These are phyloP conservation scores for Phaeosphaeriaceae sp. DNA, from an alignment of 2,329 filamentous ascomycete species.

Conservation along the genomic window DNA sequence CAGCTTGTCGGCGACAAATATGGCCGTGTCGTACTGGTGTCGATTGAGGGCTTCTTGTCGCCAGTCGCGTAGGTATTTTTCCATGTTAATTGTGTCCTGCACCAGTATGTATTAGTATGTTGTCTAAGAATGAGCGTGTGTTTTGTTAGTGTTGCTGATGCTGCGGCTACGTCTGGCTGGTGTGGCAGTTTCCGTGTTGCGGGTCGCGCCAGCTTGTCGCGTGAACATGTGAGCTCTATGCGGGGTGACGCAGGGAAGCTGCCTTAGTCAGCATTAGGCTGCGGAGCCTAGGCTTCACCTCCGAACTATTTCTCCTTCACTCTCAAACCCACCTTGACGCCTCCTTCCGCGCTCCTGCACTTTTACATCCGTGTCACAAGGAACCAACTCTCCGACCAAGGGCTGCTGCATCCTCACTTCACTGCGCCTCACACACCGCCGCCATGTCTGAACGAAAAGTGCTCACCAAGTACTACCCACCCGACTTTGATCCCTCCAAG, in stretches of 20 bases:
- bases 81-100: constrained; percentile 65
- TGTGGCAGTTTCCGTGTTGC: constrained; percentile 1
- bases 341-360: not conserved
- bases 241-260: constrained; percentile 18
- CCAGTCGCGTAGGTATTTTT: constrained; percentile 92
- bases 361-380: too few species aligned
- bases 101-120: constrained; percentile 1
- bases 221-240: constrained; percentile 24
- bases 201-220: constrained; percentile 24
- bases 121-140: constrained; percentile 3
- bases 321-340: not conserved
- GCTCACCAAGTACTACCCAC: constrained; percentile 69
- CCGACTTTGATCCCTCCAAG: constrained; percentile 89
- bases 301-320: constrained; percentile 7
- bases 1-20: constrained; percentile 97
- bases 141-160: constrained; percentile 1
- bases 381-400: too few species aligned
- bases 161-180: too few species aligned
- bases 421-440: constrained; percentile 23
- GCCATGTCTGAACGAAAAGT: constrained; percentile 89
- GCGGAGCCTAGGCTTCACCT: constrained; percentile 3
- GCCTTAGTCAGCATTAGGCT: constrained; percentile 21
- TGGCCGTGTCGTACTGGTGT: constrained; percentile 94
- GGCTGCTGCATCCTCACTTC: too few species aligned
- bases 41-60: constrained; percentile 94